Evolutionary conservation across 768 basidiomycete genomes (phyloP).

Genomic region (Mycena epipterygia): DNA sequence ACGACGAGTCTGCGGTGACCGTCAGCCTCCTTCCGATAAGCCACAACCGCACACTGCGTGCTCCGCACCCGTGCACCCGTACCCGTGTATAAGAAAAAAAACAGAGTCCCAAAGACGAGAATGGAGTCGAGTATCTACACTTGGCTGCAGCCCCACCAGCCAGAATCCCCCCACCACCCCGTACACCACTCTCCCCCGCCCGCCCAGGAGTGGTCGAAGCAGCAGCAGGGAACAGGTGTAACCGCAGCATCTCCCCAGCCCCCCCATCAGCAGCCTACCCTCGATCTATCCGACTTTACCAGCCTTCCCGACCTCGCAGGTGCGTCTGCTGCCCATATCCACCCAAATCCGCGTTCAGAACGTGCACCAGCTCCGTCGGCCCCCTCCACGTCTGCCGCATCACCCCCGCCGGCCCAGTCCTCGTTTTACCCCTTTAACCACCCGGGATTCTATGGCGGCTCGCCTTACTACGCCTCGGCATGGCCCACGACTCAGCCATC

Average conservation of each 20-base stretch:
- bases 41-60: background rate
- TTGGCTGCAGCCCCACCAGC: slow-evolving; percentile 57
- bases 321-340: slow-evolving; percentile 42
- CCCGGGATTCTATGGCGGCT: slow-evolving; percentile 40
- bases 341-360: slow-evolving; percentile 62
- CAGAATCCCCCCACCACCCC: slow-evolving; percentile 51
- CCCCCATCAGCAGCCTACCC: slow-evolving; percentile 41
- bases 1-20: background rate
- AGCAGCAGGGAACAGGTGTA: slow-evolving; percentile 31
- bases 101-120: slow-evolving; percentile 40
- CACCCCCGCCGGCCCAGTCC: slow-evolving; percentile 42
- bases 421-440: slow-evolving; percentile 59
- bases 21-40: background rate
- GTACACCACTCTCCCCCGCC: slow-evolving; percentile 44
- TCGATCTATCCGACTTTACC: slow-evolving; percentile 60
- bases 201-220: slow-evolving; percentile 61
- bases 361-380: slow-evolving; percentile 73
- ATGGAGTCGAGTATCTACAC: slow-evolving; percentile 61
- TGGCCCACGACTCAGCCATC: slow-evolving; percentile 44
- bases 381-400: slow-evolving; percentile 42
- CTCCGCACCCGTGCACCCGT: slow-evolving; percentile 27
- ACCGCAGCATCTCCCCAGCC: slow-evolving; percentile 37
- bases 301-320: slow-evolving; percentile 57
- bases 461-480: slow-evolving; percentile 28
- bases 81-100: slow-evolving; percentile 48